Evolutionary conservation across 208 protist genomes (phyloP).

Genomic region (Leishmania aethiopica): DNA sequence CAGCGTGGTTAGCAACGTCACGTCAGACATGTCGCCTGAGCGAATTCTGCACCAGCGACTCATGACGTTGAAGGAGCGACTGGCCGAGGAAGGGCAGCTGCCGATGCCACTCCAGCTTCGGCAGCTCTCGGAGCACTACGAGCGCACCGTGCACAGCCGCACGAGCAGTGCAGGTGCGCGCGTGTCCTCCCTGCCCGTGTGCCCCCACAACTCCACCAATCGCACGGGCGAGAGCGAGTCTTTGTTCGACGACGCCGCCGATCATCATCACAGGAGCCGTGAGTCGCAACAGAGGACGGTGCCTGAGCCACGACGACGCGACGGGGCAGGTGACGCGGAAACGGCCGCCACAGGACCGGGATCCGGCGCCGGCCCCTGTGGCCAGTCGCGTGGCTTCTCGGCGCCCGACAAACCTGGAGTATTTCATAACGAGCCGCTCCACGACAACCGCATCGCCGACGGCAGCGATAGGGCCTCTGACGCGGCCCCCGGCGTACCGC

Average conservation of each 20-base stretch:
- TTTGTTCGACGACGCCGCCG: neutral
- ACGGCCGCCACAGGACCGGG: neutral
- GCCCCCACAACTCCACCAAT: neutral
- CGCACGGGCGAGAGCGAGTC: neutral
- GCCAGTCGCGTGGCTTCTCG: neutral
- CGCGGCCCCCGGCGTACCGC: neutral
- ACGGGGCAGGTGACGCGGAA: neutral
- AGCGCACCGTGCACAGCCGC: conserved; percentile 27
- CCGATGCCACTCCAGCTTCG: conserved; percentile 34
- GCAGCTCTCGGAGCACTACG: conserved; percentile 45
- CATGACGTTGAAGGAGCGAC: conserved; percentile 49
- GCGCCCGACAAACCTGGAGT: neutral
- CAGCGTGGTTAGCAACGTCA: neutral
- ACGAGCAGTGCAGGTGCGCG: neutral
- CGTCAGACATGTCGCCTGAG: neutral
- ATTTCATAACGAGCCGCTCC: neutral
- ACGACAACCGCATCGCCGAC: neutral
- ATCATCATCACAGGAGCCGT: conserved; percentile 4
- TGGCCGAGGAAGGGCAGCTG: conserved; percentile 38
- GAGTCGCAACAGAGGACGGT: neutral
- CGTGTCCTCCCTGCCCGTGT: neutral
- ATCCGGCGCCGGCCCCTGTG: neutral
- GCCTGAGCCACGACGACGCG: neutral
- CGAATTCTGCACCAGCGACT: conserved; percentile 28
- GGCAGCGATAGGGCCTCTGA: neutral